Conservation (phyloP, 139 green algal species). For the Parachlorella kessleri region DNA sequence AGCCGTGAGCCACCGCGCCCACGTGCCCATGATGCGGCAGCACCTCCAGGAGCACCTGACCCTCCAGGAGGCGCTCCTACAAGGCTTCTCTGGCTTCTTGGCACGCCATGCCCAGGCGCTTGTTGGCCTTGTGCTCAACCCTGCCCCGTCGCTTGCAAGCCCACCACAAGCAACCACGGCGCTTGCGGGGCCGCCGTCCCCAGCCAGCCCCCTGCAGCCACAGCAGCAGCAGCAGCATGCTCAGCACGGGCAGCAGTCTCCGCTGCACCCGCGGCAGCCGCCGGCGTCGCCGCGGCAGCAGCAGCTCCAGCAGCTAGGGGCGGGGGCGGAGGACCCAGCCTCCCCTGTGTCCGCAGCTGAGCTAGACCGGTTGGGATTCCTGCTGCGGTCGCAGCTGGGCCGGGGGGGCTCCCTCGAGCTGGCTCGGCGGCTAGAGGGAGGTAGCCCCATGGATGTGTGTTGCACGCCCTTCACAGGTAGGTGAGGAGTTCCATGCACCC, state of each 20-base stretch:
- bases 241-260: neutral
- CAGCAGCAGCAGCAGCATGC: slow-evolving; percentile 24
- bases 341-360: slow-evolving; percentile 49
- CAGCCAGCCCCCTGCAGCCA: neutral
- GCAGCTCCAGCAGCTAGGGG: no score
- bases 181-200: neutral
- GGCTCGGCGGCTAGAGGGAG: slow-evolving; percentile 12
- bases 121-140: slow-evolving; percentile 34
- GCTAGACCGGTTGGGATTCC: slow-evolving; percentile 68
- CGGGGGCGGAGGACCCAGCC: no score
- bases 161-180: neutral
- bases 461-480: slow-evolving; percentile 39
- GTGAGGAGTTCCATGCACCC: no score
- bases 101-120: slow-evolving; percentile 29
- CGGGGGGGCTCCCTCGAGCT: no score
- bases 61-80: slow-evolving; percentile 42
- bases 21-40: slow-evolving; percentile 37
- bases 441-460: slow-evolving; percentile 55
- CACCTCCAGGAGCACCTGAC: slow-evolving; percentile 51
- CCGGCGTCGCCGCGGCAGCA: no score
- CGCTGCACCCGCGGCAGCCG: neutral
- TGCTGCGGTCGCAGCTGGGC: slow-evolving; percentile 41
- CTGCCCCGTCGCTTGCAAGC: neutral
- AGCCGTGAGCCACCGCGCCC: slow-evolving; percentile 12
- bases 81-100: slow-evolving; percentile 46